Evolutionary conservation across 768 basidiomycete species (phyloP), one percentile per base, ranked within the genome.

Genomic region (Mrakia frigida): DNA sequence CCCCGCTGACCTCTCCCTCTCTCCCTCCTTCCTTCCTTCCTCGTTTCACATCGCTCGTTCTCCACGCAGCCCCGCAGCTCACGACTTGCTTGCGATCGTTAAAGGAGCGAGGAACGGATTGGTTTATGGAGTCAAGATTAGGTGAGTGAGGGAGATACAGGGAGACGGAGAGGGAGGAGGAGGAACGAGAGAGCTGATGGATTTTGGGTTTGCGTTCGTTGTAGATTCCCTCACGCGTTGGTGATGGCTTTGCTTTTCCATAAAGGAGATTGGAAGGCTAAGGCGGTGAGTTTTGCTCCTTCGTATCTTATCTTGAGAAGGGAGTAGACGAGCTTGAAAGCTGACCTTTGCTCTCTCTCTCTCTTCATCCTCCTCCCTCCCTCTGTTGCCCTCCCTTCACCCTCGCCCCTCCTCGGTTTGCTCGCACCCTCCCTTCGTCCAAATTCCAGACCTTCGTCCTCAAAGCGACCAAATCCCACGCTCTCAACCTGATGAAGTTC

Each of bases 161-260:
- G 63, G 63, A 31, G 63, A n/a, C n/a, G 16, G 28, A 21, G 35
- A 5, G 14, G n/a, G 59, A 33, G 28, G 10, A 33, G n/a, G n/a
- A 43, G 50, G 31, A 16, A 37, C 3, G 13, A 53, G 18, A 9
- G 52, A 37, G n/a, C 43, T 50, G 21, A 69, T 50, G n/a, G 35
- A 31, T 14, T 21, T 41, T 41, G 6, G 14, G 16, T 4, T 73
- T 35, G n/a, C 46, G 56, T 2, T 46, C 35, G 10, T 25, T 68
- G 18, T 37, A 83, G 82, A 94, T 95, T 96, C 81, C 96, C 96
- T 53, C 96, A 98, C 87, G 96, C 96, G 1, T 85, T 98, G 39
- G 90, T 98, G 70, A 98, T 98, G 95, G 91, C 94, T 33, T 88
- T 97, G 77, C 86, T 98, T 59, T 98, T 98, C 81, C 93, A 94